Evolutionary conservation across 177 flowering plant species (phyloP).

Genomic region (Vitis hybrid): DNA sequence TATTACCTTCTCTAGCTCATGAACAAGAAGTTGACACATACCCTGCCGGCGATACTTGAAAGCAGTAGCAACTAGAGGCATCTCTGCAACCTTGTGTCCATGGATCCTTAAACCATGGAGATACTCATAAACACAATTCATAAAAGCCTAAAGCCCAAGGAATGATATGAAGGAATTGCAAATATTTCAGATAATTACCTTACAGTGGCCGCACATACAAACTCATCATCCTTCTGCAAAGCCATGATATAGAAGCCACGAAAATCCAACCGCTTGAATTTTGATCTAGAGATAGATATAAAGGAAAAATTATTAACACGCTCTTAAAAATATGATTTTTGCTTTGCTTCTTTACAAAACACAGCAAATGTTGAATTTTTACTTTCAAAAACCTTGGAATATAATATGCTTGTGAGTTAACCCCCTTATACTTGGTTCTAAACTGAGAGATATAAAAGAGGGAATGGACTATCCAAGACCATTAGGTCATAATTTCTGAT

Average conservation of each 20-base stretch:
- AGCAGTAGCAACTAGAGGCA: conserved; percentile 37
- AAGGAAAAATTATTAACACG: neutral
- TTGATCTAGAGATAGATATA: conserved; percentile 18
- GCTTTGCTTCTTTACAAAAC: too few relatives aligned
- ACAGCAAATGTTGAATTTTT: too few relatives aligned
- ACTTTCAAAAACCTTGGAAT: too few relatives aligned
- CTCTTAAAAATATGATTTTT: neutral
- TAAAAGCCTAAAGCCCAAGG: neutral
- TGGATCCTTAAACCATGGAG: conserved; percentile 23
- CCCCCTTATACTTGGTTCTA: too few relatives aligned
- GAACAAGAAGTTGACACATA: conserved; percentile 38
- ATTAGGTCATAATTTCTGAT: too few relatives aligned
- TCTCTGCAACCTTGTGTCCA: conserved; percentile 41
- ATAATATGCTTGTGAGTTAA: too few relatives aligned
- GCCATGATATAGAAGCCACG: conserved; percentile 35
- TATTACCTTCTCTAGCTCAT: conserved; percentile 36
- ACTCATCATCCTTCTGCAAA: conserved; percentile 26
- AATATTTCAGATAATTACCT: conserved; percentile 16
- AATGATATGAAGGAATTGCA: neutral
- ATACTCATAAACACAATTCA: neutral
- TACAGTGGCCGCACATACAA: conserved; percentile 29
- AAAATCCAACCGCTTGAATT: conserved; percentile 27
- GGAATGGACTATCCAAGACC: too few relatives aligned
- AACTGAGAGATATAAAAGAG: too few relatives aligned
- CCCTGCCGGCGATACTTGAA: conserved; percentile 36